Evolutionary conservation across 2,329 filamentous ascomycete species (phyloP), one percentile per base, ranked within the genome.

Genomic region (Ophidiomyces ophidiicola): DNA sequence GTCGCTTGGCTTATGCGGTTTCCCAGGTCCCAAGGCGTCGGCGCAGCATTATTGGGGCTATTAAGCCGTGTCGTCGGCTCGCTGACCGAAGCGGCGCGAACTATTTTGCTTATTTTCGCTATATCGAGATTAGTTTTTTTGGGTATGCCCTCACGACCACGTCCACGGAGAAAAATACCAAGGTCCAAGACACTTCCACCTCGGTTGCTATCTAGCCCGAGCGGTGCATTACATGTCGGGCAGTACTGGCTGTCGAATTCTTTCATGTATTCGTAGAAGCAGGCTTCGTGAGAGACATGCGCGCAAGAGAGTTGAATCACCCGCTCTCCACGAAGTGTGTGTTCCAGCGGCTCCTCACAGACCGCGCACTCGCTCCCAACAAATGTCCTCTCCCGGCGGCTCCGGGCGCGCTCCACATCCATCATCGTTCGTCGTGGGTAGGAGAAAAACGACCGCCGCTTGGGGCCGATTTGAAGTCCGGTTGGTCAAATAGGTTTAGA

Each of bases 241-340:
- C 90, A 98, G 54, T 85, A 87, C 54, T 96, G 86, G 38, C 83
- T 83, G 50, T 96, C 87, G 43, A 88, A 82, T 55, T 94, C 88
- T 54, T 84, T 82, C 52, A 98, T 93, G 57, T 92, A 94, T 62
- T 98, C 90, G 64, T 96, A 96, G 58, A 98, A 96, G 63, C 90
- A 98, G 24, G 88, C 90, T 61, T 96, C 90, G 58, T 98, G 90
- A 7, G 88, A 86, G 44, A 98, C 88, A 62, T 98, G 90, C n/a
- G 80, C 76, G 62, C 90, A 98, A 4, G 87, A 92, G 54, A 98
- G 90, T 58, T 96, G 90, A 39, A 98, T 69, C 45, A 98, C 86
- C 49, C 86, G 78, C 66, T 98, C 90, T 44, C 90, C 90, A 36
- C 83, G 82, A 32, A 98, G 71, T 3, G 86, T 98, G 60, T 96